Evolutionary conservation across 345 rosid genomes (phyloP).

Genomic region (Raphanus raphanistrum): DNA sequence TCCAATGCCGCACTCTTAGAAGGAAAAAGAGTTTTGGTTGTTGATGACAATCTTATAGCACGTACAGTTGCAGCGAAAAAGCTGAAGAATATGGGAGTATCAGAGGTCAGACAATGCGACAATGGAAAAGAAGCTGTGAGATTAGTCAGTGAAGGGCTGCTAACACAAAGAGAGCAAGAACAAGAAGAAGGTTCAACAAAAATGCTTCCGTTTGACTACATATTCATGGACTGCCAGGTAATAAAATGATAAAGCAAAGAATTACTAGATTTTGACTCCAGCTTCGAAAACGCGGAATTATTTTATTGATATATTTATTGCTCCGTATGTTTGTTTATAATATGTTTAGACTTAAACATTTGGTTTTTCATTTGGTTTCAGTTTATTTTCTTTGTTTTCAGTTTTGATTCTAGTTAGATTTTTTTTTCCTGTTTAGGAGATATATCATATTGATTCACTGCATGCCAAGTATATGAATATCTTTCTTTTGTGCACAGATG

Average conservation of each 20-base stretch:
- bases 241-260: neutral
- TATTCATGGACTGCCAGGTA: conserved; percentile 93
- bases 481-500: conserved; percentile 50
- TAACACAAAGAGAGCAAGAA: conserved; percentile 16
- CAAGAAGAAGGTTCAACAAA: conserved; percentile 5
- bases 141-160: conserved; percentile 38
- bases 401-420: no score
- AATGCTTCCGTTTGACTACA: conserved; percentile 55
- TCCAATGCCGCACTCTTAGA: conserved; percentile 29
- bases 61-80: conserved; percentile 24
- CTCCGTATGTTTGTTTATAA: no score
- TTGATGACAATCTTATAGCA: conserved; percentile 48
- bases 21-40: conserved; percentile 65
- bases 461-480: neutral
- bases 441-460: neutral
- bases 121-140: conserved; percentile 61
- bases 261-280: no score
- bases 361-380: no score
- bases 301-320: no score
- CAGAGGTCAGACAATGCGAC: conserved; percentile 41
- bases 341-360: no score
- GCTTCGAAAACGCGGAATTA: no score
- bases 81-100: conserved; percentile 55
- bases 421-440: no score
- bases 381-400: no score